A percentile compares a stretch with the other conserved stretches of the same genome.
phyloP scores from a whole-genome alignment of 108 stramenopile species.

The Nitzschia sp. region DNA sequence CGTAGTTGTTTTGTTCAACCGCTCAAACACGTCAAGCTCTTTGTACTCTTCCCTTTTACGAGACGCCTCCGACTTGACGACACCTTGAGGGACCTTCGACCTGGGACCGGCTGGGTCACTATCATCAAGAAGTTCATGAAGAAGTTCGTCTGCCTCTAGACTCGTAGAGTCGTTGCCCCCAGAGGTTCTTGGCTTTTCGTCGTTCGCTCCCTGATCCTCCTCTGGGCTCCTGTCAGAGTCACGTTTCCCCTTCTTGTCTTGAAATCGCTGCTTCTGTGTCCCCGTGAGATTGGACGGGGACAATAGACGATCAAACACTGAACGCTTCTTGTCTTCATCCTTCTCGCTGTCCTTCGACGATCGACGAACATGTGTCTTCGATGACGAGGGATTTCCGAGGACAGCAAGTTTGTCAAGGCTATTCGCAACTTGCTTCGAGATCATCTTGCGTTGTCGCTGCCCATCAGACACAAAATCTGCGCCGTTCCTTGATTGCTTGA shows the following conservation, averaged over 20 bases:
- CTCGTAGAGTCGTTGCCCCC: background rate
- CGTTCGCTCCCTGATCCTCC: background rate
- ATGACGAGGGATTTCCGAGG: background rate
- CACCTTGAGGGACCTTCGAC: background rate
- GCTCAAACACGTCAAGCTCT: slow-evolving; percentile 64
- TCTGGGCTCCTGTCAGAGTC: background rate
- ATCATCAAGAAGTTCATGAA: slow-evolving; percentile 20
- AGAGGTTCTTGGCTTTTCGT: slow-evolving; percentile 1
- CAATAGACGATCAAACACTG: slow-evolving; percentile 61
- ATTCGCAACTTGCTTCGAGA: slow-evolving; percentile 19
- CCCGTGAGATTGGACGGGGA: slow-evolving; percentile 59
- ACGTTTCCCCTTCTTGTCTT: slow-evolving; percentile 29
- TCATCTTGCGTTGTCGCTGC: slow-evolving; percentile 3
- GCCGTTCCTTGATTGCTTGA: background rate
- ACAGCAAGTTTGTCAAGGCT: slow-evolving; percentile 21
- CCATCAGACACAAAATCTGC: background rate
- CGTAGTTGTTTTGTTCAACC: slow-evolving; percentile 62
- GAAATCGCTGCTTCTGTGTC: slow-evolving; percentile 52
- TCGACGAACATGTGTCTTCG: background rate
- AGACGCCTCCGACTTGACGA: background rate
- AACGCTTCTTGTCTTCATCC: slow-evolving; percentile 19
- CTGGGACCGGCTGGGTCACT: slow-evolving; percentile 14
- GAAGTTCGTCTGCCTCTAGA: slow-evolving; percentile 27
- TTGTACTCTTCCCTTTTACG: slow-evolving; percentile 32
- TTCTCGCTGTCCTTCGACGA: background rate